Percentiles rank a stretch among this genome's conserved stretches.
phyloP scores from a whole-genome alignment of 345 rosid species.

The Cardamine resedifolia region DNA sequence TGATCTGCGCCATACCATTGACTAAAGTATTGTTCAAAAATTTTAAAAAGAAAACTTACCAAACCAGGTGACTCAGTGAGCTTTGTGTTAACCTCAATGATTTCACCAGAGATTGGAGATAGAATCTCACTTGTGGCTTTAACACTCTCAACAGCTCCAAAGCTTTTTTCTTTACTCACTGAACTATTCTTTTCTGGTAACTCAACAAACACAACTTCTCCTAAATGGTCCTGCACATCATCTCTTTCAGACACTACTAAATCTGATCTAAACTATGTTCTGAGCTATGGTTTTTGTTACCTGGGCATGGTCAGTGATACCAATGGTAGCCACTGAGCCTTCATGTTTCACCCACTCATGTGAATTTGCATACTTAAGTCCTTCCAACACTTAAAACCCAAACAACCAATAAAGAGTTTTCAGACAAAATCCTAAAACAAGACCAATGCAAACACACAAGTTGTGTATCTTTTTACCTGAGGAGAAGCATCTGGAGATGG shows the following conservation, averaged over 20 bases:
- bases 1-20: not conserved
- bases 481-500: conserved; percentile 84
- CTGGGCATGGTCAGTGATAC: conserved; percentile 98
- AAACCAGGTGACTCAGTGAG: conserved; percentile 70
- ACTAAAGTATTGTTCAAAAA: not conserved
- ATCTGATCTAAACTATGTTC: conserved; percentile 8
- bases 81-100: conserved; percentile 76
- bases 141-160: conserved; percentile 96
- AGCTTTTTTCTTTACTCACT: conserved; percentile 57
- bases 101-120: conserved; percentile 86
- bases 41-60: conserved; percentile 45
- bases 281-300: conserved; percentile 39
- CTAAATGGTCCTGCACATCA: conserved; percentile 69
- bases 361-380: conserved; percentile 82
- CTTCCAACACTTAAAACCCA: conserved; percentile 67
- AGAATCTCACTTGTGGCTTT: conserved; percentile 90
- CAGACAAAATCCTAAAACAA: conserved; percentile 11
- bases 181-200: conserved; percentile 62
- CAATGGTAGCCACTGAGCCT: conserved; percentile 77
- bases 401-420: not conserved
- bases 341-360: conserved; percentile 98
- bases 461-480: conserved; percentile 41
- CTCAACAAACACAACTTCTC: conserved; percentile 95
- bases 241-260: conserved; percentile 1
- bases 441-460: conserved; percentile 18